These are phyloP conservation scores for Neofusicoccum sp. DNA, from an alignment of 2,329 filamentous ascomycete genomes.

Conservation along the genomic window DNA sequence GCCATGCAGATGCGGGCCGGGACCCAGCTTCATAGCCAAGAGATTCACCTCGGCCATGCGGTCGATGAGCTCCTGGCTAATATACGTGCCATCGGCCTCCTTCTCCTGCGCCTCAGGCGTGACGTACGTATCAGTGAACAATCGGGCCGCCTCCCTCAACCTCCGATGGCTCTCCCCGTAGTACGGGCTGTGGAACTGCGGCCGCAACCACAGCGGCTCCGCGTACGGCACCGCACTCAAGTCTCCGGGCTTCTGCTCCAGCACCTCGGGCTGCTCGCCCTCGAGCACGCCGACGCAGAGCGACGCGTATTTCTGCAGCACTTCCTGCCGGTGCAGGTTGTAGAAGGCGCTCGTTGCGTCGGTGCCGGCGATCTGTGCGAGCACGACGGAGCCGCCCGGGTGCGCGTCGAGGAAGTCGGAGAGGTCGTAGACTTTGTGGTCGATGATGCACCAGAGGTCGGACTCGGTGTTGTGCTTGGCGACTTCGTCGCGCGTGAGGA, in stretches of 20 bases:
- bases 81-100: constrained; percentile 70
- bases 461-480: constrained; percentile 73
- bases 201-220: constrained; percentile 79
- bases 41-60: constrained; percentile 72
- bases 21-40: constrained; percentile 78
- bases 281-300: constrained; percentile 73
- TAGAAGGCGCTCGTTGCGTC: constrained; percentile 85
- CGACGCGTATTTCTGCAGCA: constrained; percentile 74
- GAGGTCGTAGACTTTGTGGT: constrained; percentile 83
- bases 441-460: constrained; percentile 79
- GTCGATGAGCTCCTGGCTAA: constrained; percentile 70
- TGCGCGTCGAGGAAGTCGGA: constrained; percentile 83
- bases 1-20: constrained; percentile 77
- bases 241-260: constrained; percentile 67
- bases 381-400: constrained; percentile 76
- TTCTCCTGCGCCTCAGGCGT: constrained; percentile 73
- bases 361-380: constrained; percentile 75
- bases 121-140: constrained; percentile 70
- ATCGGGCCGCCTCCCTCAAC: constrained; percentile 67
- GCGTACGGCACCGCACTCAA: constrained; percentile 77
- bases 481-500: constrained; percentile 56
- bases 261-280: constrained; percentile 72
- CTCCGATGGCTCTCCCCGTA: constrained; percentile 71
- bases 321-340: constrained; percentile 88
- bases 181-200: constrained; percentile 75